phyloP scores from a whole-genome alignment of 2,329 filamentous ascomycete genomes.

The Paraconiothyrium brasiliense region DNA sequence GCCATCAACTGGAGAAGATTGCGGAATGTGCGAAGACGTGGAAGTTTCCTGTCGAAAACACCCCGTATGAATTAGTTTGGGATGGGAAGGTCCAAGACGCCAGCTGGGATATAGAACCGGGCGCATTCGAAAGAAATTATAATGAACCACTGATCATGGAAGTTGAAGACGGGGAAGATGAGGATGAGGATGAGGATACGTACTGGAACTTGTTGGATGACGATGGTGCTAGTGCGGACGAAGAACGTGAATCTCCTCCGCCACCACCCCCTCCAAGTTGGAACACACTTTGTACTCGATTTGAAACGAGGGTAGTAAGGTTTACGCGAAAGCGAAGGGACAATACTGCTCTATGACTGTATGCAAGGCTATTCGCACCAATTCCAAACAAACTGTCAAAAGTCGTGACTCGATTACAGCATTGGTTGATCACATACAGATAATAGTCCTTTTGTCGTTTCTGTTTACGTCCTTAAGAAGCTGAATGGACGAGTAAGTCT shows the following conservation, averaged over 20 bases:
- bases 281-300: neutral
- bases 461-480: too few species aligned
- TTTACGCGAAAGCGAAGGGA: conserved; percentile 1
- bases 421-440: too few species aligned
- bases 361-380: too few species aligned
- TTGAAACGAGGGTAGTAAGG: conserved; percentile 10
- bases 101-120: conserved; percentile 18
- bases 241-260: neutral
- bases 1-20: conserved; percentile 34
- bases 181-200: neutral
- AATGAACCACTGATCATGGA: neutral
- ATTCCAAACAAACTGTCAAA: too few species aligned
- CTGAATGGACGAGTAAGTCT: neutral
- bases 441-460: too few species aligned
- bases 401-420: too few species aligned
- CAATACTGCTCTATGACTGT: neutral
- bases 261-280: neutral
- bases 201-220: neutral
- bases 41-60: conserved; percentile 32
- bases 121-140: neutral
- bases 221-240: neutral
- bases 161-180: neutral
- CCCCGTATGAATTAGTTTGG: conserved; percentile 31
- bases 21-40: conserved; percentile 41
- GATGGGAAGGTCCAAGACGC: conserved; percentile 31